A percentile compares a stretch with the other conserved stretches of the same genome.
phyloP scores from a whole-genome alignment of 805 yeast species.

The Myxozyma geophila region DNA sequence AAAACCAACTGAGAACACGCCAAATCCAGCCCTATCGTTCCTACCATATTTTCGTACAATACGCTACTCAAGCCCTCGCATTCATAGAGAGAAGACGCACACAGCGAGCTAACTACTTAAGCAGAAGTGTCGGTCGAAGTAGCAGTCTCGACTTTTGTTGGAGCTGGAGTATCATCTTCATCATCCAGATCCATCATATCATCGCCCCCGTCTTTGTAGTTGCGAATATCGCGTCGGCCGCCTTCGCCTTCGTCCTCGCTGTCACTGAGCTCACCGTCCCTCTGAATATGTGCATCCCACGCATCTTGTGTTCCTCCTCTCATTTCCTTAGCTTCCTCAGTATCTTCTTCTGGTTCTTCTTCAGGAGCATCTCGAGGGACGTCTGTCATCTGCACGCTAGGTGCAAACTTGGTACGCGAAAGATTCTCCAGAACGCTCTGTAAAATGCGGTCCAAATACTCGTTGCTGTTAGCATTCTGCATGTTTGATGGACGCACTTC shows the following conservation, averaged over 20 bases:
- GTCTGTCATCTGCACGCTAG: constrained; percentile 91
- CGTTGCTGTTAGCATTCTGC: constrained; percentile 95
- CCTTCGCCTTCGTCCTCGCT: constrained; percentile 41
- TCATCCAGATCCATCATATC: constrained; percentile 23
- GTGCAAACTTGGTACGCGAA: constrained; percentile 91
- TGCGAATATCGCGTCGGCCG: constrained; percentile 37
- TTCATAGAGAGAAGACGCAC: background rate
- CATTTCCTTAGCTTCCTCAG: constrained; percentile 77
- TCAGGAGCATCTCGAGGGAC: constrained; percentile 84
- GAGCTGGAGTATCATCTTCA: constrained; percentile 19
- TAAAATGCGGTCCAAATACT: constrained; percentile 82
- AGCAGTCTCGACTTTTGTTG: background rate
- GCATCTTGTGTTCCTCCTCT: constrained; percentile 90
- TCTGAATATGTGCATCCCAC: constrained; percentile 72
- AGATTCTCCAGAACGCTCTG: constrained; percentile 76
- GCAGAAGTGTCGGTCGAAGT: background rate
- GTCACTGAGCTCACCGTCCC: constrained; percentile 61
- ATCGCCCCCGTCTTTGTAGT: constrained; percentile 31
- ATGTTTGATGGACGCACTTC: constrained; percentile 95
- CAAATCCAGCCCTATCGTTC: background rate
- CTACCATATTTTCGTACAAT: background rate
- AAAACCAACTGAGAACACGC: background rate
- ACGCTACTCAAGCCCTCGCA: background rate
- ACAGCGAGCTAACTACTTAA: background rate
- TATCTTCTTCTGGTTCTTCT: constrained; percentile 79